Evolutionary conservation across 768 basidiomycete genomes (phyloP), one percentile per base, ranked within the genome.

Genomic region (Boletus edulis): DNA sequence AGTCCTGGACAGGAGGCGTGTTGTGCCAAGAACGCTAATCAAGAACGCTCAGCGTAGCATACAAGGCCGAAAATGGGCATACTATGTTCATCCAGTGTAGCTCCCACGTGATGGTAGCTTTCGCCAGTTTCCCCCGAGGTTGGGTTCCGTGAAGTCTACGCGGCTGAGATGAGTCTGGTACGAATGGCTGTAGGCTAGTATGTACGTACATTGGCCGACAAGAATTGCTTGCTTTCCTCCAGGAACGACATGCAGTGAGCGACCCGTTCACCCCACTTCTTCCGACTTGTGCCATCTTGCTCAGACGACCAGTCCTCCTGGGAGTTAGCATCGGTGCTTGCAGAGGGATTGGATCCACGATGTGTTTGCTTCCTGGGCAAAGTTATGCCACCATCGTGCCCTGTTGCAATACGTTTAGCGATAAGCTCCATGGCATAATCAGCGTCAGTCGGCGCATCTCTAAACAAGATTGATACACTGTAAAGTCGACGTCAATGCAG

Each of bases 361-460:
- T 56, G 53, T 45, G 62, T 45, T 32, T 55, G 62, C 24, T 56
- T 68, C 35, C 64, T 48, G 10, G 45, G 58, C 40, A 60, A 62
- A 12, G 70, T 59, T 5, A 78, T 73, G 20, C 65, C 71, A 35
- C 86, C 64, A 24, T 77, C 74, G 46, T 84, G 72, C 7, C 86
- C 86, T 18, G 76, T 70, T 34, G 80, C 77, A 5, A 86, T 75
- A 9, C 86, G 80, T 52, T 78, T 75, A 4, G 85, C 78, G 17
- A 88, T 86, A 12, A 88, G 65, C 37, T 85, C 78, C 82, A 87
- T 87, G 3, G 87, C 85, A 61, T 85, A 84, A 46, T 88, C 84
- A 4, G 81, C 78, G 59, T 89, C 85, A 4, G 85, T 88, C 0
- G 87, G 86, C 12, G 78, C 80, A 55, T 83, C 78, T 37, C 62